A percentile compares a stretch with the other conserved stretches of the same genome.
Conservation (phyloP, 257 asterid species). For the Nyctanthes arbortristis region DNA sequence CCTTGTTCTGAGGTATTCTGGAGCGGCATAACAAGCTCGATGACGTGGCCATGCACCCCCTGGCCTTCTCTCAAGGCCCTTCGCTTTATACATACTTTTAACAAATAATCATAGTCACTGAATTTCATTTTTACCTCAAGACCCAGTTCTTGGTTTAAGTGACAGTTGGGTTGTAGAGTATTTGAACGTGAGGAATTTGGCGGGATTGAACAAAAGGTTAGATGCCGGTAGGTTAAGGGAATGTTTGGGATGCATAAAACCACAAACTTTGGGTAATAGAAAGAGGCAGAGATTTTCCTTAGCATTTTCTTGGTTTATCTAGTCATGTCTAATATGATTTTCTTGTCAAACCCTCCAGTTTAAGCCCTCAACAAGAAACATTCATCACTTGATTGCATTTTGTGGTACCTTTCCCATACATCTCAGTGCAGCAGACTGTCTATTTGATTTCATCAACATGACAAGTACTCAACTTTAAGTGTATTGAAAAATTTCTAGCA, state of each 20-base stretch:
- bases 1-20: slow-evolving; percentile 69
- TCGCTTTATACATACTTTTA: slow-evolving; percentile 57
- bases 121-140: slow-evolving; percentile 54
- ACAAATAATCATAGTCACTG: slow-evolving; percentile 51
- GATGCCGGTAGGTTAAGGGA: slow-evolving; percentile 28
- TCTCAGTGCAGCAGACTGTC: no score
- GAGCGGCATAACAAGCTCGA: slow-evolving; percentile 60
- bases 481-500: no score
- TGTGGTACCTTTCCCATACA: no score
- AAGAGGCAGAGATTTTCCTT: slow-evolving; percentile 20
- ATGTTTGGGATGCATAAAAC: slow-evolving; percentile 21
- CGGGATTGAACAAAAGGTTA: slow-evolving; percentile 26
- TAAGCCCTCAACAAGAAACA: background rate
- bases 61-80: slow-evolving; percentile 78
- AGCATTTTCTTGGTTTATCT: slow-evolving; percentile 29
- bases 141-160: slow-evolving; percentile 47
- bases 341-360: background rate
- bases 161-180: slow-evolving; percentile 22
- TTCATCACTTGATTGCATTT: no score
- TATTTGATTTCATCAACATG: no score
- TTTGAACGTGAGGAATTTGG: slow-evolving; percentile 27
- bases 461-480: no score
- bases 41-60: slow-evolving; percentile 78
- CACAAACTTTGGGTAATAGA: slow-evolving; percentile 10
- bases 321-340: background rate